Evolutionary conservation across 768 basidiomycete species (phyloP), one percentile per base, ranked within the genome.

Genomic region (Amylocystis lapponica): DNA sequence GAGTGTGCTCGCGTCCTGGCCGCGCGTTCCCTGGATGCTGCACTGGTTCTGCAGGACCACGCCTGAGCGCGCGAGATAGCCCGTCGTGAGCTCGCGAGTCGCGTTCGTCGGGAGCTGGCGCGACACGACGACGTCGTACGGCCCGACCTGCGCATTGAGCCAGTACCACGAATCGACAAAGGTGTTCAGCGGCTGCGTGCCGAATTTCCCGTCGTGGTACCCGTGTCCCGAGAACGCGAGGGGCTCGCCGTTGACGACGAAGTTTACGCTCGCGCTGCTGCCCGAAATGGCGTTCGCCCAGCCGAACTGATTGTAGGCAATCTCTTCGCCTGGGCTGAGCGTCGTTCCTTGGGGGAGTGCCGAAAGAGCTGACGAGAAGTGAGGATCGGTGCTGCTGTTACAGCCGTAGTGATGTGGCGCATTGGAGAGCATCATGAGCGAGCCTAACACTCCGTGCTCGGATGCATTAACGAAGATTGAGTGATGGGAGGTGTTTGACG

Each of bases 41-140:
- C 58, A 60, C 40, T 57, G 56, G 46, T 55, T 57, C 46, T 55
- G 54, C 27, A 60, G 50, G 20, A 55, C 45, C 16, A 48, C 38
- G 27, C 54, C 54, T 32, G 49, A 41, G 17, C 43, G 43, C 42
- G 49, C 38, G 39, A 60, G 54, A 40, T 54, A 54, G 11, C 56
- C 58, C 19, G 52, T 58, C 40, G 36, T 58, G 44, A 58, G 47
- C 19, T 39, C 39, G 13, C 33, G 36, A 7, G 50, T 46, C 21
- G 54, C 45, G 43, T 48, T 41, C 9, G 47, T 22, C 29, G 54
- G 43, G 2, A 37, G 23, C 23, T 38, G 54, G 34, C 32, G 42
- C 41, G 56, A 39, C 27, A 43, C 55, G 29, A 51, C 49, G 30
- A 58, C 41, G 30, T 50, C 49, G 47, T 48, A 60, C 9, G 50